A percentile compares a stretch with the other conserved stretches of the same genome.
Evolutionary conservation across 2,329 filamentous ascomycete species (phyloP).

Genomic region (Neoascochyta sp.): DNA sequence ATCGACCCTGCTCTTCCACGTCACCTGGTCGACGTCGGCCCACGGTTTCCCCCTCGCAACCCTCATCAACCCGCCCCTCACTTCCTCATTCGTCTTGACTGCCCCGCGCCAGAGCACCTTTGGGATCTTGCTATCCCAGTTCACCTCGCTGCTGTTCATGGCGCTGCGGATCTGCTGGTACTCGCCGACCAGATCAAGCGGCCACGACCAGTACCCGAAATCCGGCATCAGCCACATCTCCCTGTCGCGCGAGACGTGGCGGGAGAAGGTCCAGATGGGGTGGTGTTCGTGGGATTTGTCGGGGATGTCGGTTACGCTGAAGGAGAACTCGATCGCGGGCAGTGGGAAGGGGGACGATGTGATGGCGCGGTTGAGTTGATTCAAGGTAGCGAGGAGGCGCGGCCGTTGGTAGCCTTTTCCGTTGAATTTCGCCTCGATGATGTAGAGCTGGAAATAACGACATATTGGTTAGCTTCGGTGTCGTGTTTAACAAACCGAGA

Average conservation of each 20-base stretch:
- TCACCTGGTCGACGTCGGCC: constrained; percentile 33
- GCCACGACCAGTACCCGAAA: constrained; percentile 37
- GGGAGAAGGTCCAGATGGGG: constrained; percentile 32
- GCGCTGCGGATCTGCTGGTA: constrained; percentile 14
- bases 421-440: constrained; percentile 23
- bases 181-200: constrained; percentile 12
- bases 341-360: constrained; percentile 21
- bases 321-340: constrained; percentile 34
- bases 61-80: constrained; percentile 10
- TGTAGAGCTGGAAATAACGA: constrained; percentile 21
- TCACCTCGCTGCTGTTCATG: constrained; percentile 6
- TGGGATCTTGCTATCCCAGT: constrained; percentile 14
- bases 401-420: not conserved
- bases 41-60: constrained; percentile 28
- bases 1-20: no score
- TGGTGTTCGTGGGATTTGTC: constrained; percentile 20
- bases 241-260: constrained; percentile 27
- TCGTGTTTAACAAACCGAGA: not conserved
- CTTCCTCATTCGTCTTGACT: constrained; percentile 20
- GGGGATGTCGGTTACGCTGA: constrained; percentile 34
- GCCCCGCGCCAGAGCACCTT: constrained; percentile 33
- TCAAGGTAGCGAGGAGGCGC: constrained; percentile 27
- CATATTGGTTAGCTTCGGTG: constrained; percentile 2
- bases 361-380: constrained; percentile 30
- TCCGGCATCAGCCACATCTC: constrained; percentile 36